Evolutionary conservation across 495 filamentous ascomycete genomes (phyloP).

Genomic region (Penicillium antarcticum): DNA sequence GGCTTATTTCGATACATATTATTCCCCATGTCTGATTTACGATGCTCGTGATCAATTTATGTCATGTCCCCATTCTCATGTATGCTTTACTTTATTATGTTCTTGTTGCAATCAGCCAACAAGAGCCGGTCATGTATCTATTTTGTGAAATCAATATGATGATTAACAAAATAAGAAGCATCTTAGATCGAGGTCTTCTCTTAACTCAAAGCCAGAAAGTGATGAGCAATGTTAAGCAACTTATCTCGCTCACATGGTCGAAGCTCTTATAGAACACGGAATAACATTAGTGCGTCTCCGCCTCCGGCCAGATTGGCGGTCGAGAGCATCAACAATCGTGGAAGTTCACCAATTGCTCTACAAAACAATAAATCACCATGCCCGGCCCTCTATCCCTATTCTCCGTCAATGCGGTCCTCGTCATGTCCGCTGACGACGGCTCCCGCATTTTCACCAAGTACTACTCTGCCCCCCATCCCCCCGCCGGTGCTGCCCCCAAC

Average conservation of each 20-base stretch:
- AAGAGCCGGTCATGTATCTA: neutral
- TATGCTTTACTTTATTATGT: neutral
- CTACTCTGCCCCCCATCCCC: constrained; percentile 83
- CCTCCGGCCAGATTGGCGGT: constrained; percentile 37
- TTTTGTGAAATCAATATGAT: neutral
- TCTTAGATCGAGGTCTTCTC: no score
- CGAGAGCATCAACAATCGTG: constrained; percentile 32
- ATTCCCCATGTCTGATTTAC: constrained; percentile 4
- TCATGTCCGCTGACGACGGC: constrained; percentile 83
- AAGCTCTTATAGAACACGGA: constrained; percentile 24
- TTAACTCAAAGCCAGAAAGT: no score
- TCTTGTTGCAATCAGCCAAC: neutral
- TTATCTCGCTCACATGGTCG: neutral
- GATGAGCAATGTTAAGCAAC: neutral
- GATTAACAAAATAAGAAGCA: no score
- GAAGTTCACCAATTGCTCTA: constrained; percentile 9
- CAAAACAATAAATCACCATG: constrained; percentile 30
- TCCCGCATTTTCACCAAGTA: constrained; percentile 93
- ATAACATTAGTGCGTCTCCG: constrained; percentile 36
- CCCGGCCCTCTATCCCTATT: constrained; percentile 69
- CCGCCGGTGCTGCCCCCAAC: constrained; percentile 47
- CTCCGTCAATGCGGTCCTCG: constrained; percentile 87
- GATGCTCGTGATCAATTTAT: constrained; percentile 2
- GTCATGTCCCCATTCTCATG: neutral
- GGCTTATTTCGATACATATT: constrained; percentile 3